phyloP scores from a whole-genome alignment of 441 rosid species.

The Corymbia calophylla region DNA sequence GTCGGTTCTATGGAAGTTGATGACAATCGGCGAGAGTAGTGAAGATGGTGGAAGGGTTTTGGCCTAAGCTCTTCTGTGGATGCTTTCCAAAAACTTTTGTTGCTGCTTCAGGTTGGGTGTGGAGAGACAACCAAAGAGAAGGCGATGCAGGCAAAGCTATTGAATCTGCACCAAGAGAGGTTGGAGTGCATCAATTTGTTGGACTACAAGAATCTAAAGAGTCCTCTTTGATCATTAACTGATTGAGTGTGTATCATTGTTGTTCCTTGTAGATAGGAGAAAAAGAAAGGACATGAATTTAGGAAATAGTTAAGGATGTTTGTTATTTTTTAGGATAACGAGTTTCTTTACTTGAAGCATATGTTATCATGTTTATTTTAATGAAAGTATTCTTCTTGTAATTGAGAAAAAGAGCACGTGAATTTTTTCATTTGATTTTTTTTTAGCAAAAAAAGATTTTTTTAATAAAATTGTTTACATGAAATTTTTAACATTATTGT shows the following conservation, averaged over 20 bases:
- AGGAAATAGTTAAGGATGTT: too few species aligned
- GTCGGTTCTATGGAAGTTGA: constrained; percentile 59
- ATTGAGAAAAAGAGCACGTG: too few species aligned
- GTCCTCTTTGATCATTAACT: constrained; percentile 36
- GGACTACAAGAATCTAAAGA: constrained; percentile 65
- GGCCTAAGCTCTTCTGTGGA: constrained; percentile 63
- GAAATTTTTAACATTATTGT: too few species aligned
- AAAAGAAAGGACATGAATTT: too few species aligned
- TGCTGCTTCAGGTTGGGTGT: constrained; percentile 72
- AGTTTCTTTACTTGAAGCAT: too few species aligned
- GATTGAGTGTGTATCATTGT: not conserved
- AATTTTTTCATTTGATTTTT: too few species aligned
- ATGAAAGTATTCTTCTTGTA: too few species aligned
- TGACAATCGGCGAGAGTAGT: constrained; percentile 14
- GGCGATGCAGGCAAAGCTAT: constrained; percentile 49
- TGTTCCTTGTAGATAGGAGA: not conserved
- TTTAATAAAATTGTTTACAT: too few species aligned
- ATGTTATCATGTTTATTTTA: too few species aligned
- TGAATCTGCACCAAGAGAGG: constrained; percentile 45
- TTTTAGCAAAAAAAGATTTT: too few species aligned
- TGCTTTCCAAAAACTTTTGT: constrained; percentile 75
- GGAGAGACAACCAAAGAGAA: constrained; percentile 62
- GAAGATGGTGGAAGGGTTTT: constrained; percentile 20
- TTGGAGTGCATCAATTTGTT: constrained; percentile 60
- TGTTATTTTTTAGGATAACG: too few species aligned